Evolutionary conservation across 2,329 filamentous ascomycete genomes (phyloP), one percentile per base, ranked within the genome.

Genomic region (Paramyrothecium roridum): DNA sequence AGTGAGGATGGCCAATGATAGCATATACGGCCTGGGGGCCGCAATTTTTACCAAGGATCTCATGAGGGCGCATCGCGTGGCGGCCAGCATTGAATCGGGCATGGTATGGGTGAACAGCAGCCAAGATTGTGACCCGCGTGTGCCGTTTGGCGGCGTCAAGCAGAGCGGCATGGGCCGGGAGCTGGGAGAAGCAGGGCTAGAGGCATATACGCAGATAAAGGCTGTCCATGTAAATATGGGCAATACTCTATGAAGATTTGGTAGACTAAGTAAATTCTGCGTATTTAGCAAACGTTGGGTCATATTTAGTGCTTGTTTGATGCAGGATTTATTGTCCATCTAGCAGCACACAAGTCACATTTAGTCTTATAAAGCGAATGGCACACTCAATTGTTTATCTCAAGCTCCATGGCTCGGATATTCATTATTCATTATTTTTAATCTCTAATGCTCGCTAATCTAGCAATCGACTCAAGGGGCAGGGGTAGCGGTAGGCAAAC

Each of bases 21-120:
- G 76, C 1, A 76, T 71, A 1, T 83, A 83, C 56, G 81, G 80
- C 6, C 70, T 83, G 0, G 80, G 79, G 3, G 75, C 76, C 6
- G 77, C 80, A 0, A 69, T 86, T 8, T 85, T 84, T 57, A 83
- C 81, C 0, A 69, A 76, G 58, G 75, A 83, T 59, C 73, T 83
- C 46, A 73, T 65, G 54, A 63, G 64, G 43, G 69, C 68, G 2
- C 70, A 71, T 50, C 64, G 63, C 37, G 65, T 73, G 2, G 67
- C 22, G 76, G 76, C 53, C 79, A 77, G 26, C 77, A 37, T 84
- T 45, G 79, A 84, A 65, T 75, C 80, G 6, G 81, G 81, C 33
- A 72, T 70, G 66, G 70, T 72, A 8, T 72, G 70, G 70, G 66
- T 73, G 33, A 73, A 72, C 57, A 65, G 62, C 47, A 62, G 60